Evolutionary conservation across 768 basidiomycete genomes (phyloP), one percentile per base, ranked within the genome.

Genomic region (Tephrocybe sp.): DNA sequence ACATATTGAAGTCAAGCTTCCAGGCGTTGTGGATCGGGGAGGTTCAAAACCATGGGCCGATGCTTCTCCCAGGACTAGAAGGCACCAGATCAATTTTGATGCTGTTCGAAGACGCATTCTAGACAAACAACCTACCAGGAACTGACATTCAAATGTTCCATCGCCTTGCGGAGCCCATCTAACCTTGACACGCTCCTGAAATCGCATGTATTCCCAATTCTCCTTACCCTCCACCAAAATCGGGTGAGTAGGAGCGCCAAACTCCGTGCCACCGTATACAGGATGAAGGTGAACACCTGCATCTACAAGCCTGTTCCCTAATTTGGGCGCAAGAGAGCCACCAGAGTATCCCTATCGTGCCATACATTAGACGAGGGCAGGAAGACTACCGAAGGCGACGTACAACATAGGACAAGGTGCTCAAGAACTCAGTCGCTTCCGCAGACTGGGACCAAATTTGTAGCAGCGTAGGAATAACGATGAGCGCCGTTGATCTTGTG

Each of bases 1-100:
- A 59, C 6, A 68, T 47, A 33, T 75, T 74, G 57, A 75, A 74
- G 47, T 76, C 68, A 3, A 76, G 59, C 4, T 61, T 57, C 73
- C 70, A 74, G 0, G 69, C 72, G 31, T 68, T 68, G 45, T 69
- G 64, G 1, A 71, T 63, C n/a, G n/a, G 56, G 51, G 4, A 74
- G 21, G 41, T 75, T 75, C 22, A 68, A 64, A 2, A 69, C 56
- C 3, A 64, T 57, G 0, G 62, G 51, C 12, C 57, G 55, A 48
- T 69, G 64, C 3, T 41, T 66, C 4, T 64, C 53, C 21, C 43
- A 58, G 10, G 57, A 57, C 71, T 71, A n/a, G 18, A 42, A 37
- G 33, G 8, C 8, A 7, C 23, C 18, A 10, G 11, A 3, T 11
- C 29, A 25, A 16, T 16, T 11, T 15, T 1, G 18, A n/a, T n/a